Evolutionary conservation across 345 rosid species (phyloP).

Genomic region (Arabidopsis suecica): DNA sequence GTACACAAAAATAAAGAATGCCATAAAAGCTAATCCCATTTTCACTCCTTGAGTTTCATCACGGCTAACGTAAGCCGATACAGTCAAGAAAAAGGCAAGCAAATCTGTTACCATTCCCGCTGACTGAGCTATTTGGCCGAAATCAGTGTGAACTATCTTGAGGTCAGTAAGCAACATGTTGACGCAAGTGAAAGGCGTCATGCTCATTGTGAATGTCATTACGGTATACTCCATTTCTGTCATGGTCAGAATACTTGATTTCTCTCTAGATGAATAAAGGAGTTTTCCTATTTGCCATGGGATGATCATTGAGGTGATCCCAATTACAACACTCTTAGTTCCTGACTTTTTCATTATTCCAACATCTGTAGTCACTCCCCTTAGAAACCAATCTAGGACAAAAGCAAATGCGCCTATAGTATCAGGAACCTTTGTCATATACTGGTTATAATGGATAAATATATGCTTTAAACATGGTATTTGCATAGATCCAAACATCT

Average conservation of each 20-base stretch:
- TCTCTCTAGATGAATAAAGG: slow-evolving; percentile 19
- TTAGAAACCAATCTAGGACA: slow-evolving; percentile 51
- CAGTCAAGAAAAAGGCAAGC: not conserved
- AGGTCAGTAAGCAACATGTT: slow-evolving; percentile 54
- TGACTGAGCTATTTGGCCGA: slow-evolving; percentile 52
- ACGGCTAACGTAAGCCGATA: not conserved
- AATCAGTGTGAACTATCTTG: slow-evolving; percentile 53
- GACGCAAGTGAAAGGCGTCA: slow-evolving; percentile 53
- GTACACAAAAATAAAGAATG: slow-evolving; percentile 14
- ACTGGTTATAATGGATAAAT: slow-evolving; percentile 20
- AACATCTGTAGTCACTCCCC: slow-evolving; percentile 56
- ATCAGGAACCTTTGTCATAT: slow-evolving; percentile 34
- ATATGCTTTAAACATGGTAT: slow-evolving; percentile 19
- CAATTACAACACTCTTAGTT: slow-evolving; percentile 34
- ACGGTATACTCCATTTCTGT: not conserved
- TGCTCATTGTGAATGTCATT: slow-evolving; percentile 25
- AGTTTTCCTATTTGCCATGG: slow-evolving; percentile 37
- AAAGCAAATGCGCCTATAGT: slow-evolving; percentile 50
- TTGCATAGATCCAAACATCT: not conserved
- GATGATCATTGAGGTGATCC: slow-evolving; percentile 31
- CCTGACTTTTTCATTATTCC: slow-evolving; percentile 24
- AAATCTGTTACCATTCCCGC: slow-evolving; percentile 48
- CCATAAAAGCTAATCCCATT: not conserved
- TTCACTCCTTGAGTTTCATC: not conserved
- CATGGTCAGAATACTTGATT: slow-evolving; percentile 23